A percentile compares a stretch with the other conserved stretches of the same genome.
Evolutionary conservation across 768 basidiomycete genomes (phyloP).

Genomic region (Collybia sordida): DNA sequence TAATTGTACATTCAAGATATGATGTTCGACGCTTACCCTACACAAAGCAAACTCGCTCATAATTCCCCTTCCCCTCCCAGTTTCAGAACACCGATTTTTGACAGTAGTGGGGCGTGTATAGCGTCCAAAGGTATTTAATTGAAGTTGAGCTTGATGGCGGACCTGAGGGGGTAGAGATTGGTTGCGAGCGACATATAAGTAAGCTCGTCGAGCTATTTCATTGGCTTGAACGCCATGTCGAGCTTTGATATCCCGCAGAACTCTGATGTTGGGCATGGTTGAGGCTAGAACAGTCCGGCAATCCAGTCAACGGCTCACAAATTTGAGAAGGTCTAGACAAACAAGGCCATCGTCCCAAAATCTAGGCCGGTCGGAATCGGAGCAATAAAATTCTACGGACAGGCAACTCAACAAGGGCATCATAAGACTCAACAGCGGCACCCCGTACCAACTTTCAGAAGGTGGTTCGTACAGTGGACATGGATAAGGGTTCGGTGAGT

Average conservation of each 20-base stretch:
- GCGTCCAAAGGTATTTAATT: conserved; percentile 82
- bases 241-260: conserved; percentile 79
- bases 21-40: conserved; percentile 50
- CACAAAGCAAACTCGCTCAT: conserved; percentile 88
- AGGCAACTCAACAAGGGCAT: neutral
- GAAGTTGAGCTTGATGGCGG: conserved; percentile 91
- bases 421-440: no score
- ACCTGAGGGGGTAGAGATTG: conserved; percentile 84
- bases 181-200: conserved; percentile 92
- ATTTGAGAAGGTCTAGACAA: conserved; percentile 17
- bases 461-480: conserved; percentile 16
- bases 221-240: conserved; percentile 67
- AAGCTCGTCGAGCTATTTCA: conserved; percentile 85
- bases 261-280: conserved; percentile 43
- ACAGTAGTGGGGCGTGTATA: conserved; percentile 86
- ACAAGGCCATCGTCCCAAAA: conserved; percentile 26
- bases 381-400: conserved; percentile 4
- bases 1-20: neutral
- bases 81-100: conserved; percentile 85
- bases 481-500: conserved; percentile 23
- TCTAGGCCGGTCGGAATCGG: conserved; percentile 32
- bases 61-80: conserved; percentile 84
- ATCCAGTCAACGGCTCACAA: conserved; percentile 2
- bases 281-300: conserved; percentile 8
- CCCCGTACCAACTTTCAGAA: neutral